Conservation (phyloP, 208 protist genomes). For the Blastocrithidia nonstop region DNA sequence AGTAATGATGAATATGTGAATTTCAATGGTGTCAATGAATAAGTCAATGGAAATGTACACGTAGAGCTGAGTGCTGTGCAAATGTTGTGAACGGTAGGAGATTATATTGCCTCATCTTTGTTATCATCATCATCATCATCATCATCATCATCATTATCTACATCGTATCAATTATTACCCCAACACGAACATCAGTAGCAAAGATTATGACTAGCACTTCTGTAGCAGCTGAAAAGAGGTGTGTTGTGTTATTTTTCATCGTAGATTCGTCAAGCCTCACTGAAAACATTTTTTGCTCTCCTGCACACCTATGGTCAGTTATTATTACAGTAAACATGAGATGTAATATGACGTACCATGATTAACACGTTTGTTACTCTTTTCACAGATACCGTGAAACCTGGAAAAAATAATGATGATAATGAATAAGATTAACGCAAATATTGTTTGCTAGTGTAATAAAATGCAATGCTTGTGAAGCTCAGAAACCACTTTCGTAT, state of each 20-base stretch:
- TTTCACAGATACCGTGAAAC: too few relatives aligned
- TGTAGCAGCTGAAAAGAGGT: slow-evolving; percentile 35
- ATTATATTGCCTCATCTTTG: slow-evolving; percentile 28
- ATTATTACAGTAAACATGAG: slow-evolving; percentile 35
- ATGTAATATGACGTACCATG: slow-evolving; percentile 21
- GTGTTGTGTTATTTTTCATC: slow-evolving; percentile 25
- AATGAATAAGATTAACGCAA: too few relatives aligned
- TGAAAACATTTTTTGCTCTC: slow-evolving; percentile 69
- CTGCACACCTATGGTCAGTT: slow-evolving; percentile 57
- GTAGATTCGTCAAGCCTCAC: slow-evolving; percentile 66
- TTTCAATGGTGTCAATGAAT: too few relatives aligned
- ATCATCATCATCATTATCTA: background rate
- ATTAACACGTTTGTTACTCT: too few relatives aligned
- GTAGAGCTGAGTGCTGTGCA: slow-evolving; percentile 78
- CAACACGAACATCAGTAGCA: slow-evolving; percentile 6
- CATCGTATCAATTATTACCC: background rate
- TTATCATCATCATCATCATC: background rate
- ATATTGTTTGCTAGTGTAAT: too few relatives aligned
- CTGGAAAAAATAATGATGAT: too few relatives aligned
- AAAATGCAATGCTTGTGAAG: too few relatives aligned
- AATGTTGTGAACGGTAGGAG: slow-evolving; percentile 69
- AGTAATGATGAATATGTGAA: too few relatives aligned
- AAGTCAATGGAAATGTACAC: slow-evolving; percentile 18
- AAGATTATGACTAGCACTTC: slow-evolving; percentile 17
- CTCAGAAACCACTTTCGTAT: too few relatives aligned